phyloP scores from a whole-genome alignment of 2,329 filamentous ascomycete species.

The Neopestalotiopsis rosae region DNA sequence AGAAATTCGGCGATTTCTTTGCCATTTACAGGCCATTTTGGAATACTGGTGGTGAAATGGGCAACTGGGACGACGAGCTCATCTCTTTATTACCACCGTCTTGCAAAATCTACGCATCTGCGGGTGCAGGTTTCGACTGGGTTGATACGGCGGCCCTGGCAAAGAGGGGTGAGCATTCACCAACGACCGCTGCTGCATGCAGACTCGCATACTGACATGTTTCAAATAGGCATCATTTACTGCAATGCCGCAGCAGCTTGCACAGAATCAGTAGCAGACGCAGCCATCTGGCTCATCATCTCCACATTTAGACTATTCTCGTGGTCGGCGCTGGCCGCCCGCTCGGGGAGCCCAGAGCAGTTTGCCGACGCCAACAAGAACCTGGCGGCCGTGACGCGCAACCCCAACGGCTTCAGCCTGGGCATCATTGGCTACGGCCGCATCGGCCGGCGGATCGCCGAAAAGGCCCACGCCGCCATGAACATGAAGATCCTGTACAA shows the following conservation, averaged over 20 bases:
- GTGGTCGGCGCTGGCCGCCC: constrained; percentile 17
- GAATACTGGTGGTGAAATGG: constrained; percentile 19
- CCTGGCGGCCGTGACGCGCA: constrained; percentile 16
- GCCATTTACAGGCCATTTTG: constrained; percentile 18
- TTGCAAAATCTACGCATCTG: constrained; percentile 17
- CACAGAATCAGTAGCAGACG: constrained; percentile 18
- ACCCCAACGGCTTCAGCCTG: constrained; percentile 18
- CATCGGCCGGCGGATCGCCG: constrained; percentile 16
- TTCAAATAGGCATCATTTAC: constrained; percentile 11
- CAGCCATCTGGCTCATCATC: constrained; percentile 18
- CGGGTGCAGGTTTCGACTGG: constrained; percentile 18
- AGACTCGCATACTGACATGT: background rate
- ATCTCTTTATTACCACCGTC: constrained; percentile 17
- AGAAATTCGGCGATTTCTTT: constrained; percentile 19
- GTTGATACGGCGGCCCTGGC: constrained; percentile 15
- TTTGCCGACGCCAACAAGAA: constrained; percentile 17
- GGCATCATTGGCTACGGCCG: constrained; percentile 17
- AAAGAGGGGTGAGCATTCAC: constrained; percentile 5
- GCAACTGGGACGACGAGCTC: constrained; percentile 18
- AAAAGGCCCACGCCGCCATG: constrained; percentile 26
- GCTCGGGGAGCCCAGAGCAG: constrained; percentile 14
- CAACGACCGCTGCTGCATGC: background rate
- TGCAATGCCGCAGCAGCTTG: constrained; percentile 18
- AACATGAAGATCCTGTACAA: constrained; percentile 19
- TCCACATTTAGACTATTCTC: constrained; percentile 17